Base-by-base conservation (phyloP, 768 basidiomycete species). In the Termitomyces sp. region DNA sequence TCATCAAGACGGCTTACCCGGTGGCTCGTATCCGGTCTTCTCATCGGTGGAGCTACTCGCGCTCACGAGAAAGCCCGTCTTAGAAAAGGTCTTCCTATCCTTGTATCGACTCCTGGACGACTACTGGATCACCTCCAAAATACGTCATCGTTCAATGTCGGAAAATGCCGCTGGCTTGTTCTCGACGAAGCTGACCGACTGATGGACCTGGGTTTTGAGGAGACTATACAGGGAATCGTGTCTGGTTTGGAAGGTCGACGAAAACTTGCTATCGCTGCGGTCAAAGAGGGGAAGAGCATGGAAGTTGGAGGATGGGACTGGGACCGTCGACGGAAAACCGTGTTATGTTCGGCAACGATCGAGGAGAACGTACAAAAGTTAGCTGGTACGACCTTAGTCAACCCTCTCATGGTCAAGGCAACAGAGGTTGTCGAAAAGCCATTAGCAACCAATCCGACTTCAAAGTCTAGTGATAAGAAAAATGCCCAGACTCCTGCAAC, bases 151-250 rank as follows among this genome's bases (percentile, higher is more conserved):
- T 93, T 99, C 73, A 87, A 94, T 59, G 83, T 95, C 56, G 94
- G 89, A 53, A 96, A 95, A 73, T 92, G 92, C 69, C 84, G 92
- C 48, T 99, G 96, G 94, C 79, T 99, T 32, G 87, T 99, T 9
- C 83, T 98, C 26, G 97, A 99, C 68, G 97, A 99, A 75, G 95
- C 96, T 6, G 97, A 99, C 72, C 80, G 94, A 43, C 75, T 99
- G 52, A 98, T 98, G 95, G 95, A 98, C 62, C 84, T 98, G 44
- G 97, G 97, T 0, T 99, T 99, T 61, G 95, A 97, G 70, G 94
- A 98, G 67, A 92, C 94, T 0, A 90, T 99, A 65, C 84, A 82
- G 56, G 94, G 92, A 1, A 97, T 98, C 61, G 75, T 98, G 36
- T 83, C 87, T 65, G 87, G 89, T 10, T 71, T 99, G 22, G 94